Evolutionary conservation across 495 filamentous ascomycete genomes (phyloP), one percentile per base, ranked within the genome.

Genomic region (Paragyromitra xinjiangensis): DNA sequence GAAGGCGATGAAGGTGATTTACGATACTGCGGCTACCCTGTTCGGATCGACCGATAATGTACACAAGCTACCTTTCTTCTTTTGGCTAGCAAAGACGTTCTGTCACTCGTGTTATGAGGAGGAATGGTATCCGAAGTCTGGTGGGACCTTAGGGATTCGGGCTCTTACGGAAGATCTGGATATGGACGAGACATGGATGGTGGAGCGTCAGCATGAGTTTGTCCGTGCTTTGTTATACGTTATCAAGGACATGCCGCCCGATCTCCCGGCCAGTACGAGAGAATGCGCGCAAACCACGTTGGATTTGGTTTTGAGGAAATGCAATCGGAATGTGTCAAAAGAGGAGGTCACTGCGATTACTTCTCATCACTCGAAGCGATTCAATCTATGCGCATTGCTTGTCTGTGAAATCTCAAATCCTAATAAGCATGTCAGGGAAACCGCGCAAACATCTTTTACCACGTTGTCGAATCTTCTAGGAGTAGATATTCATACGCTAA

Each of bases 81-180:
- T 87, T 73, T 90, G 94, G 80, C 85, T 98, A 11, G 89, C 91
- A 24, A 90, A 89, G 70, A 88, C 90, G 0, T 97, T 98, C 84
- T 94, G 92, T 78, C 96, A 99, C 83, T 92, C 92, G 75, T 99
- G 96, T 82, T 92, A 97, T 73, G 93, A 94, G 78, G 94, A 98
- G 82, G 94, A 98, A 76, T 99, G 96, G 96, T 98, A 94, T 81
- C 92, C 93, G 14, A 99, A 99, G 81, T 90, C 93, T 22, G 95
- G 94, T 71, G 96, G 96, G 16, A 93, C 92, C 48, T 83, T 95
- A 24, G 96, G 96, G 58, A 97, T 99, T 69, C 90, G 93, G 76
- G 87, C 94, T 53, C 85, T 97, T 63, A 89, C 92, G 3, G 92
- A 91, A 14, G 89, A 93, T 79, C 83, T 98, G 61, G 90, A 94